Evolutionary conservation across 1,284 basidiomycete genomes (phyloP), one percentile per base, ranked within the genome.

Genomic region (Fomitopsis betulina): DNA sequence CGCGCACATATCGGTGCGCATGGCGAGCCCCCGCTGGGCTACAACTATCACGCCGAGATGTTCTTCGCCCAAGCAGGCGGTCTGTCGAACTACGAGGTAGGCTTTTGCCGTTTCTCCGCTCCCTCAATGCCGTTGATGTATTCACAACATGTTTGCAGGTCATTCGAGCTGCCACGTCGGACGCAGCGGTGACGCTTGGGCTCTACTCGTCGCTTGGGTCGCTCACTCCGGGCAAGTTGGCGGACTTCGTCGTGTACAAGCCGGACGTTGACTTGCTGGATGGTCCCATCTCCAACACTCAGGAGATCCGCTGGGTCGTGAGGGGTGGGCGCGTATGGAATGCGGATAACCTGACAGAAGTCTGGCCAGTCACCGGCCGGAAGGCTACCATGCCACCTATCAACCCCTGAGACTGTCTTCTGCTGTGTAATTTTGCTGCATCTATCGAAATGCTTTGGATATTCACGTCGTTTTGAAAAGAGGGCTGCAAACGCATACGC

Each of bases 21-120:
- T 62, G 87, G 87, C n/a, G 88, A 90, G 69, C 79, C 83, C 1
- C 87, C 88, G 0, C 70, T 88, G 13, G 87, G 87, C 1, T 65
- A 85, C n/a, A 88, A 87, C 72, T 90, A 89, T 65, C 88, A 90
- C 60, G 79, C 81, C 21, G 87, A 90, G 66, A 84, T 89, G 80
- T 77, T 73, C 58, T 87, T 87, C 68, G 76, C 85, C 15, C 73
- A 75, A 53, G 73, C 76, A 17, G 88, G 87, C 17, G 88, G 87
- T 2, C 64, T 72, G 55, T 73, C 68, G 2, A 80, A 78, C 65
- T 83, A 81, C 60, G 78, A 83, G 70, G 80, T 79, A 10, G 9
- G 63, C 56, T 9, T n/a, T 32, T 30, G 17, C 19, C 1, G 10
- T n/a, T 12, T 23, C 17, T 37, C 25, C 42, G 51, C 37, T 17